Base-by-base conservation (phyloP, 2,329 filamentous ascomycete species). In the Talaromyces piceae region DNA sequence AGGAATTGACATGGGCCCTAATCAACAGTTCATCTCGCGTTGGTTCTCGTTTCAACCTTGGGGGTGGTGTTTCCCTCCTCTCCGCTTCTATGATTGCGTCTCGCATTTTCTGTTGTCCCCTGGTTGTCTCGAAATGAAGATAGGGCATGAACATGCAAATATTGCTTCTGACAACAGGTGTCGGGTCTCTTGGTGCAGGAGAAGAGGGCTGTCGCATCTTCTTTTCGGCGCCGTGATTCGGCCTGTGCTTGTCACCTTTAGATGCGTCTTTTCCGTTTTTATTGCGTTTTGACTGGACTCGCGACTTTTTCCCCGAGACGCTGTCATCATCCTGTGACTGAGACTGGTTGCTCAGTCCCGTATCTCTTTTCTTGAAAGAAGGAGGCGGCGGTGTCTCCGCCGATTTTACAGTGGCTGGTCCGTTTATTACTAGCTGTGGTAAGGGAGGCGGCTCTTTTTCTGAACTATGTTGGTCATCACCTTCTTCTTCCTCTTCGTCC, bases 81-180 rank as follows among this genome's bases (percentile, higher is more conserved):
- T 69, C 58, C 47, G 66, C 65, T 18, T 61, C 62, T 25, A 69
- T 63, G 31, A 79, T 82, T 2, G 77, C 75, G 16, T 75, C 67
- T 49, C 78, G 77, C 81, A 85, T 83, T 57, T 76, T 74, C 47
- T 70, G 68, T 8, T 79, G 71, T 13, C 74, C 68, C 45, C 74
- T 68, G 44, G 82, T 73, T 0, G 80, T 82, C 59, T 85, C 82
- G 47, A 83, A 84, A 59, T 84, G 81, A 3, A 85, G 66, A 58
- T 83, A 85, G 0, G 82, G 82, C 79, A 84, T 83, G 67, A 82
- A 77, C 5, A 66, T 53, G 39, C 65, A 63, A 51, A 70, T 61
- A 54, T 64, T 61, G 39, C 51, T 46, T 45, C 43, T 49, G 3
- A 47, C 51, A 13, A 41, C 25, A 16, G 45, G 41, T 28, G 22